Evolutionary conservation across 2,329 filamentous ascomycete species (phyloP).

Genomic region (Stylonectria norvegica): DNA sequence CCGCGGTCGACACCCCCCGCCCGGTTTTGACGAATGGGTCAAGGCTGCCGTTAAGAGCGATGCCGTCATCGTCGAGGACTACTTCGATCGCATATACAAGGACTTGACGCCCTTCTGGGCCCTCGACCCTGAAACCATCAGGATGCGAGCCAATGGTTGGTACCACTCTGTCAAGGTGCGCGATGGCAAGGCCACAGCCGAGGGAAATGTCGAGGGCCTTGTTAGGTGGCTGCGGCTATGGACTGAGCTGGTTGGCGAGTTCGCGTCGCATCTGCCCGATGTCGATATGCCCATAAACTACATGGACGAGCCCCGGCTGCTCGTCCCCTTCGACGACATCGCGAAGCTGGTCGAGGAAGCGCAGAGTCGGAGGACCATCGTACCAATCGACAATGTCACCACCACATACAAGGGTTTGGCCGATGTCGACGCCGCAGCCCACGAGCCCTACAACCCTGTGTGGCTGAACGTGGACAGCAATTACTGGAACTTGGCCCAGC

Average conservation of each 20-base stretch:
- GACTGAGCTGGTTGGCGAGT: slow-evolving; percentile 48
- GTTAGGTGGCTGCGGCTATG: slow-evolving; percentile 48
- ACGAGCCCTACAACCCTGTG: slow-evolving; percentile 41
- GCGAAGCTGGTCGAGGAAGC: slow-evolving; percentile 49
- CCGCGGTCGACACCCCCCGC: slow-evolving; percentile 59
- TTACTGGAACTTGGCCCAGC: slow-evolving; percentile 58
- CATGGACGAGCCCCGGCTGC: slow-evolving; percentile 60
- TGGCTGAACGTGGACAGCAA: slow-evolving; percentile 46
- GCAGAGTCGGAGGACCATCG: slow-evolving; percentile 40
- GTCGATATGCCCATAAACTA: slow-evolving; percentile 66
- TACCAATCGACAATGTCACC: slow-evolving; percentile 41
- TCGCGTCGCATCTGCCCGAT: slow-evolving; percentile 55
- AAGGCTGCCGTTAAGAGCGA: slow-evolving; percentile 49
- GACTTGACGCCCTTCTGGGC: slow-evolving; percentile 61
- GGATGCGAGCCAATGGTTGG: slow-evolving; percentile 40
- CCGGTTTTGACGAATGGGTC: slow-evolving; percentile 61
- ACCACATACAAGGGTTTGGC: slow-evolving; percentile 41
- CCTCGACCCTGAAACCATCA: slow-evolving; percentile 41
- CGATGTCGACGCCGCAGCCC: slow-evolving; percentile 33
- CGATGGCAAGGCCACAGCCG: slow-evolving; percentile 38
- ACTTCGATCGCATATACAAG: slow-evolving; percentile 62
- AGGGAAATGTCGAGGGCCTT: slow-evolving; percentile 38
- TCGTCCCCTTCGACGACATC: slow-evolving; percentile 57
- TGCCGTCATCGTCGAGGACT: slow-evolving; percentile 59
- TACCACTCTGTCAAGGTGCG: slow-evolving; percentile 48